These are phyloP conservation scores for Dichotomocladium elegans DNA, from an alignment of 371 early-diverging fungal species.

Conservation along the genomic window DNA sequence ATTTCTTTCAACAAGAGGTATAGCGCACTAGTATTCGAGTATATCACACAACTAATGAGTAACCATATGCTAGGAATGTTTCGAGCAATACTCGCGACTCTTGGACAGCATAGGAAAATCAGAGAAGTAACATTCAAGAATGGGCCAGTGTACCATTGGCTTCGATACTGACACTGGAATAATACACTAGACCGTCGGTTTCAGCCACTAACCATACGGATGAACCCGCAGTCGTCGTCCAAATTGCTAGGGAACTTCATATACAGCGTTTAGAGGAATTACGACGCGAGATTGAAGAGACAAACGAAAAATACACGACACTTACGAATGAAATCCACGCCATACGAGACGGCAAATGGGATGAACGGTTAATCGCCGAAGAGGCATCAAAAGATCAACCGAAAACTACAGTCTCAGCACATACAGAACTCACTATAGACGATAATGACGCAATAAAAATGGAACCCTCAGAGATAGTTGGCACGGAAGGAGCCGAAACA, in stretches of 20 bases:
- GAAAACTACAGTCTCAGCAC: too few relatives aligned
- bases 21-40: too few relatives aligned
- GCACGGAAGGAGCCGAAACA: too few relatives aligned
- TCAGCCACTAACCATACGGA: too few relatives aligned
- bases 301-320: conserved; percentile 37
- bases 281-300: conserved; percentile 28
- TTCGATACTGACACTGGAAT: too few relatives aligned
- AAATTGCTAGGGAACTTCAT: conserved; percentile 56
- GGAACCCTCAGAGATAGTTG: not conserved
- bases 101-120: conserved; percentile 31
- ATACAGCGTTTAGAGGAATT: conserved; percentile 57
- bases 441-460: too few relatives aligned
- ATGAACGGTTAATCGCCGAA: conserved; percentile 25
- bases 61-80: conserved; percentile 29
- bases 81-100: conserved; percentile 34
- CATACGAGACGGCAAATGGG: conserved; percentile 59
- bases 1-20: conserved; percentile 59
- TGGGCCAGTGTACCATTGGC: too few relatives aligned
- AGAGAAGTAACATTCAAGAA: conserved; percentile 47
- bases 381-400: not conserved
- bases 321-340: conserved; percentile 52
- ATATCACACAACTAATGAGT: not conserved
- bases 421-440: too few relatives aligned
- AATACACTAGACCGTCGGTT: too few relatives aligned
- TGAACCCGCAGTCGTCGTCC: conserved; percentile 53